Base-by-base conservation (phyloP, 176 grass and related monocot genomes). In the Saccharum spontaneum region DNA sequence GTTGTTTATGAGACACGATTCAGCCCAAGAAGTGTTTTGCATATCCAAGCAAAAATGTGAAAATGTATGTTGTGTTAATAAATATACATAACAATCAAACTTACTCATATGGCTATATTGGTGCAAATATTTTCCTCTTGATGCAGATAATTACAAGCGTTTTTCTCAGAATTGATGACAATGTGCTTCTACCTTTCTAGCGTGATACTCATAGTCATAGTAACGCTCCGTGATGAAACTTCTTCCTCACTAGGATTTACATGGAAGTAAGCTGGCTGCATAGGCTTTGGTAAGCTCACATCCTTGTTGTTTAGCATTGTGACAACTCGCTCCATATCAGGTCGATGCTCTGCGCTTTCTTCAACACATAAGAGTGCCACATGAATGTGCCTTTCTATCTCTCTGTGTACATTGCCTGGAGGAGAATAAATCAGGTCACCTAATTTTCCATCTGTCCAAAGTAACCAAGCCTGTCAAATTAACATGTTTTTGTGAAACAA, bases 331-430 rank as follows among this genome's bases (percentile, higher is more conserved):
- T 86, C 83, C 72, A 86, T 89, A 71, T 73, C 20, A 71, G 78
- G 88, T 81, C 88, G 44, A 36, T 89, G 52, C 15, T 89, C 83
- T 71, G 64, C 83, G 9, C 52, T 89, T 62, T 89, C 83, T 55
- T 89, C 83, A 48, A 89, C 88, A 77, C 88, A 89, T 65, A 89
- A 43, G 41, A 89, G 78, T 86, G 88, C 83, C 64, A 89, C 83
- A 37, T 89, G 78, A 82, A 89, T 76, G 24, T 8, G 43, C 78
- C 72, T 89, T 52, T 86, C 41, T 71, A 89, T 89, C 78, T 64
- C 72, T 24, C 82, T 6, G 36, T 50, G 14, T 65, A 4, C 59
- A 13, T 55, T 23, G 18, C 43, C 54, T 77, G 45, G 3, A 34
- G 15, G 64, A 76, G 31, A 89, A 57, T 40, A 82, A 8, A 77